Percentiles rank a stretch among this genome's conserved stretches.
These are phyloP conservation scores for Lotus japonicus DNA, from an alignment of 306 rosid species.

Conservation along the genomic window DNA sequence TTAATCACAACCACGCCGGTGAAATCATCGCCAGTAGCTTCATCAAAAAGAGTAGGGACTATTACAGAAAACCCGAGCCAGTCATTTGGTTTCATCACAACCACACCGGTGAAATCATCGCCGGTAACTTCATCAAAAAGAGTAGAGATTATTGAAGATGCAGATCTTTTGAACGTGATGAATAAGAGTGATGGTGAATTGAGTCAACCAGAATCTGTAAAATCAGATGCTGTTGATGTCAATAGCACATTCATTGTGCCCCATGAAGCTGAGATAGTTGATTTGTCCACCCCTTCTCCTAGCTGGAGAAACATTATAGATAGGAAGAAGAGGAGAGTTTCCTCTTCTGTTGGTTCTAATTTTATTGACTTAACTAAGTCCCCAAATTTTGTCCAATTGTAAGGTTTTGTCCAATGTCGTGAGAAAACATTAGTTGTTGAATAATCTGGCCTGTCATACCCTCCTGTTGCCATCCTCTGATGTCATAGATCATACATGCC, in stretches of 20 bases:
- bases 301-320: slow-evolving; percentile 38
- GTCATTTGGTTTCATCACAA: too few relatives aligned
- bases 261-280: slow-evolving; percentile 55
- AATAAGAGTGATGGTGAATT: slow-evolving; percentile 9
- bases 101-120: slow-evolving; percentile 15
- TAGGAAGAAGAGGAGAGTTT: slow-evolving; percentile 50
- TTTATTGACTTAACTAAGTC: slow-evolving; percentile 70
- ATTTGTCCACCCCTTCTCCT: slow-evolving; percentile 79
- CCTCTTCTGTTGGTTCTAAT: slow-evolving; percentile 30
- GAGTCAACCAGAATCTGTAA: slow-evolving; percentile 24
- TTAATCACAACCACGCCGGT: slow-evolving; percentile 11
- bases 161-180: neutral
- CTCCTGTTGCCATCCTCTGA: slow-evolving; percentile 21
- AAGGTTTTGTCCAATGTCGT: slow-evolving; percentile 14
- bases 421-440: slow-evolving; percentile 11
- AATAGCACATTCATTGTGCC: slow-evolving; percentile 19
- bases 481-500: slow-evolving; percentile 1
- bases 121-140: neutral
- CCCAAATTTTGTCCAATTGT: slow-evolving; percentile 63
- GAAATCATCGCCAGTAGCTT: slow-evolving; percentile 17
- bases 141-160: slow-evolving; percentile 24
- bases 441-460: neutral
- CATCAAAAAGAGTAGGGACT: too few relatives aligned
- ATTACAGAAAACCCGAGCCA: neutral
- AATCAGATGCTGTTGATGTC: slow-evolving; percentile 3